These are phyloP conservation scores for Parastagonospora nodorum DNA, from an alignment of 2,329 filamentous ascomycete species.

Conservation along the genomic window DNA sequence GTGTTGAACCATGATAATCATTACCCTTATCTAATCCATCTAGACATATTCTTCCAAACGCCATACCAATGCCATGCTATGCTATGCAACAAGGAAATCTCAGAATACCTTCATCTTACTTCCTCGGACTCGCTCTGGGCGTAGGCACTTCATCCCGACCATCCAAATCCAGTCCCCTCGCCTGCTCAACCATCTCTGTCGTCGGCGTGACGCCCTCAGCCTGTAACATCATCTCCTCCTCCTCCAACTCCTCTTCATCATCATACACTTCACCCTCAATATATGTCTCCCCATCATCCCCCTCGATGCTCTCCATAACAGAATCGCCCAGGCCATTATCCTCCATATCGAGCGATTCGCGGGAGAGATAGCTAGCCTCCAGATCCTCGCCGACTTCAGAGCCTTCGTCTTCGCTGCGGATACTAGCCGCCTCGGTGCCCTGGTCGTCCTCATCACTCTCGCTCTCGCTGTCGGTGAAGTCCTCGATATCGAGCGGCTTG, in stretches of 20 bases:
- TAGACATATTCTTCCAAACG: conserved; percentile 6
- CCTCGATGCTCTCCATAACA: conserved; percentile 57
- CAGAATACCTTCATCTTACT: background rate
- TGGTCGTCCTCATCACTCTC: conserved; percentile 54
- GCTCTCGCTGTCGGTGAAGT: conserved; percentile 84
- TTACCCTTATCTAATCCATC: background rate
- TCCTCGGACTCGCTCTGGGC: conserved; percentile 19
- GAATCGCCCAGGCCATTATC: conserved; percentile 50
- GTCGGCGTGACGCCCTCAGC: conserved; percentile 21
- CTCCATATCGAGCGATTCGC: conserved; percentile 55
- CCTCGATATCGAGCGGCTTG: conserved; percentile 78
- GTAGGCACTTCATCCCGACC: conserved; percentile 27
- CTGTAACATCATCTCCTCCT: conserved; percentile 14
- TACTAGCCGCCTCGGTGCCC: conserved; percentile 51
- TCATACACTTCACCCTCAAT: conserved; percentile 29
- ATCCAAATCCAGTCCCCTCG: conserved; percentile 14
- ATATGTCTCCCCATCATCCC: conserved; percentile 31
- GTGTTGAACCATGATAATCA: too few relatives aligned
- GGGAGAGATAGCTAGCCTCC: conserved; percentile 63
- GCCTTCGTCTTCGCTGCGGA: conserved; percentile 59
- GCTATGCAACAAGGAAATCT: conserved; percentile 3
- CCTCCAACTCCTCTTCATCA: conserved; percentile 28
- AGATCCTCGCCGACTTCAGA: conserved; percentile 53
- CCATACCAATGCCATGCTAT: conserved; percentile 19
- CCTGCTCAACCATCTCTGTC: conserved; percentile 9